Evolutionary conservation across 768 basidiomycete species (phyloP), one percentile per base, ranked within the genome.

Genomic region (Lentinus brumalis): DNA sequence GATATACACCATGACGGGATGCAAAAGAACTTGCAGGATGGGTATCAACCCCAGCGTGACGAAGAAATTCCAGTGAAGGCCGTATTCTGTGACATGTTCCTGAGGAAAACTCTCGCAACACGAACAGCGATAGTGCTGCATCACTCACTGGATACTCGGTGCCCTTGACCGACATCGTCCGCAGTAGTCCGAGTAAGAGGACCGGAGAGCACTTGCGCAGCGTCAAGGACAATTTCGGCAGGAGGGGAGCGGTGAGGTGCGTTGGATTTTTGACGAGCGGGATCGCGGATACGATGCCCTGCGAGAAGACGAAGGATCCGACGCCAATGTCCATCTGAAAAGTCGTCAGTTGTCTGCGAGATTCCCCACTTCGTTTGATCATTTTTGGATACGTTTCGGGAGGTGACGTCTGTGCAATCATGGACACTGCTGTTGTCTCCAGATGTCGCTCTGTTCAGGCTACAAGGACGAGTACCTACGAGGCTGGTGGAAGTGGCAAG

Each of bases 41-140:
- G 95, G 95, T 5, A 98, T 71, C 0, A 92, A 66, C 0, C 89
- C 94, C 21, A 98, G 80, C 0, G 97, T 98, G 66, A 98, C 83
- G 81, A 99, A 99, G 76, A 98, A 98, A 72, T 98, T 98, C 97
- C 97, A 99, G 68, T 98, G 96, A 0, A 86, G 85, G 0, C 97
- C 97, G 65, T 98, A 98, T 75, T 99, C 97, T 0, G 95, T 89
- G 56, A 91, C 88, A 61, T 98, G 97, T 77, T 98, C 97, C 96
- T 89, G 60, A 29, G 50, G 40, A 31, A 45, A 35, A 53, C 12
- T 45, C 30, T 62, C 26, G 21, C 55, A 56, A 56, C 32, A 44
- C 54, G 10, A 2, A 16, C 26, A 52, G 32, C 14, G 18, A 32
- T 41, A 14, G 1, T 5, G 45, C 46, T 46, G 41, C 21, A n/a